phyloP scores from a whole-genome alignment of 148 eudicot genomes.

The Persicaria maculosa region DNA sequence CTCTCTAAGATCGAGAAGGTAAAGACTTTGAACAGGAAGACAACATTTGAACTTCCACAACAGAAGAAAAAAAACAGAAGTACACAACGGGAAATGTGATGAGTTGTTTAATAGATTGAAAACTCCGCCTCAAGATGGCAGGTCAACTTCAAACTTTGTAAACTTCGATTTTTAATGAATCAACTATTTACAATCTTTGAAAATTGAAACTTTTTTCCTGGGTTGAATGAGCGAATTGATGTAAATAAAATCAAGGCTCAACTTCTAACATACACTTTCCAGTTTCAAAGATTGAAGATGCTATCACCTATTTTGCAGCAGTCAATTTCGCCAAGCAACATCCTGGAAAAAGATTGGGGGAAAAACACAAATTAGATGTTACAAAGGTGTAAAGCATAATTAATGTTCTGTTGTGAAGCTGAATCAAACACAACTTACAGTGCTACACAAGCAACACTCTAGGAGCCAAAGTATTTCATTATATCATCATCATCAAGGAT shows the following conservation, averaged over 20 bases:
- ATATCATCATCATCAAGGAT: slow-evolving; percentile 41
- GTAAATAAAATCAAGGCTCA: background rate
- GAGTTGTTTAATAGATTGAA: background rate
- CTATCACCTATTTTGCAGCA: slow-evolving; percentile 2
- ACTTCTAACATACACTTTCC: background rate
- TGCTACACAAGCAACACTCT: slow-evolving; percentile 14
- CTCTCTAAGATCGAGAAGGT: background rate
- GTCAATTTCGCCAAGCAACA: background rate
- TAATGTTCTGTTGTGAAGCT: background rate
- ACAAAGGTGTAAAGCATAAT: background rate
- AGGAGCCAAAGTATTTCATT: slow-evolving; percentile 52
- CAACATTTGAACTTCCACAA: background rate
- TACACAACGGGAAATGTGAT: background rate
- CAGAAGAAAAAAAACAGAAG: background rate
- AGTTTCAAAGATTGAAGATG: slow-evolving; percentile 10
- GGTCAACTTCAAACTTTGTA: slow-evolving; percentile 10
- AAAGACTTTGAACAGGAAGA: background rate
- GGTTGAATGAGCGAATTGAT: background rate
- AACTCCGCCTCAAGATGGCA: background rate
- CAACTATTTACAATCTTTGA: slow-evolving; percentile 8
- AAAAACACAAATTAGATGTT: background rate
- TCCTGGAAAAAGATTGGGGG: background rate
- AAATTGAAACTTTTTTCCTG: background rate
- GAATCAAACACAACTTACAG: background rate
- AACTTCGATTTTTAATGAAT: background rate